Conservation (phyloP, 2,329 filamentous ascomycete genomes). For the Paecilomyces fulvus region DNA sequence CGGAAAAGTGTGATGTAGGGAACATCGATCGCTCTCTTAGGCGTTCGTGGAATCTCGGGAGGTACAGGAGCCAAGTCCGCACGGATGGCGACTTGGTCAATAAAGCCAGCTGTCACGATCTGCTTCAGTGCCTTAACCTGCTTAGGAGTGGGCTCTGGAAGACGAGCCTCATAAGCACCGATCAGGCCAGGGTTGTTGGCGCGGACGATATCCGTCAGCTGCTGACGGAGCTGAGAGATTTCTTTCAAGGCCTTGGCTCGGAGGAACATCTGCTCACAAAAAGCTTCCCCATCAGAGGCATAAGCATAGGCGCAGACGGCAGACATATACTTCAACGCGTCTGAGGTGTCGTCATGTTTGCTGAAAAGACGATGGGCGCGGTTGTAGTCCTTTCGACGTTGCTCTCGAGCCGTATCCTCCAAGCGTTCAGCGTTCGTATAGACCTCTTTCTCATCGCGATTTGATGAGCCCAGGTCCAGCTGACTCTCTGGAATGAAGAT, state of each 20-base stretch:
- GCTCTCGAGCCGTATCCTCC: slow-evolving; percentile 61
- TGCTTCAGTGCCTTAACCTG: slow-evolving; percentile 77
- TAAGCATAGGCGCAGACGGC: slow-evolving; percentile 82
- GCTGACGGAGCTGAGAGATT: slow-evolving; percentile 69
- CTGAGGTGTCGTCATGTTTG: slow-evolving; percentile 70
- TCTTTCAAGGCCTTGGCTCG: slow-evolving; percentile 81
- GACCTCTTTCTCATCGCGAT: slow-evolving; percentile 35
- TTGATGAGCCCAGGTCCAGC: slow-evolving; percentile 52
- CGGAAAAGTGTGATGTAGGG: slow-evolving; percentile 82
- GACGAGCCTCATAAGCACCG: slow-evolving; percentile 33
- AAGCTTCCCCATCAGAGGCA: slow-evolving; percentile 55
- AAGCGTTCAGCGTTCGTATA: slow-evolving; percentile 59
- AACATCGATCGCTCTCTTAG: slow-evolving; percentile 81
- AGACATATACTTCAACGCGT: slow-evolving; percentile 84
- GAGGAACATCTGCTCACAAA: slow-evolving; percentile 78
- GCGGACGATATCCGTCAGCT: slow-evolving; percentile 73
- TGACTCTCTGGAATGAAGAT: slow-evolving; percentile 78
- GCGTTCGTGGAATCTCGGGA: slow-evolving; percentile 58
- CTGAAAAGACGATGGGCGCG: slow-evolving; percentile 70
- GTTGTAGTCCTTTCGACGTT: slow-evolving; percentile 57
- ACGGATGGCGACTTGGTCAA: slow-evolving; percentile 89
- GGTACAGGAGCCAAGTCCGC: slow-evolving; percentile 74
- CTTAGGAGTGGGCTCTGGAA: slow-evolving; percentile 56
- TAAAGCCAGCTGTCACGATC: slow-evolving; percentile 83
- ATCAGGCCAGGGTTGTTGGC: slow-evolving; percentile 55